Evolutionary conservation across 192 early-diverging fungal genomes (phyloP).

Genomic region (Coemansia sp.): DNA sequence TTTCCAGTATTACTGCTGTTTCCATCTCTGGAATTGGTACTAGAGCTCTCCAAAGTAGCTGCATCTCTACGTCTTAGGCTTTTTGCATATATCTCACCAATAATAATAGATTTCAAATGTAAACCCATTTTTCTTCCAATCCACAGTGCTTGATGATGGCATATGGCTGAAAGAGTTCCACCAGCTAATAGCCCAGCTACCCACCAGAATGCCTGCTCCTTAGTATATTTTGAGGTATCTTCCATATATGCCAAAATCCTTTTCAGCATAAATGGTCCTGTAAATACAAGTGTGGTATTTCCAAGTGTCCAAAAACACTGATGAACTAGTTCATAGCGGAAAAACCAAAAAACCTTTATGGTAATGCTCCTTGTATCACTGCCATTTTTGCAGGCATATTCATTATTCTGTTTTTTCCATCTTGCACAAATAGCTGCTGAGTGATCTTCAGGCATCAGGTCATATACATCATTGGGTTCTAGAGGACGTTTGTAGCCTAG

Average conservation of each 20-base stretch:
- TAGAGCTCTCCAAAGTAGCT: slow-evolving; percentile 15
- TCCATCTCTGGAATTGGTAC: not conserved
- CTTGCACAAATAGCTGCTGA: slow-evolving; percentile 34
- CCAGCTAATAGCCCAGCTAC: slow-evolving; percentile 64
- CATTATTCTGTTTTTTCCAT: slow-evolving; percentile 24
- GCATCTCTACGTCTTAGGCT: slow-evolving; percentile 62
- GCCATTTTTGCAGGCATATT: slow-evolving; percentile 31
- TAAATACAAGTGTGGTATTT: slow-evolving; percentile 55
- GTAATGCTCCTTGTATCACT: slow-evolving; percentile 36
- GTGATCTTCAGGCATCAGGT: slow-evolving; percentile 48
- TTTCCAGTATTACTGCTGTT: slow-evolving; percentile 1
- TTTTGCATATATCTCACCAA: slow-evolving; percentile 74
- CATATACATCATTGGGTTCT: slow-evolving; percentile 66
- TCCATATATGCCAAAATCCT: slow-evolving; percentile 64
- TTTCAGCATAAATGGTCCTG: slow-evolving; percentile 61
- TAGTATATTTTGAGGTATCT: slow-evolving; percentile 53
- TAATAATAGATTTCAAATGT: slow-evolving; percentile 63
- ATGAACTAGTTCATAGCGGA: slow-evolving; percentile 47
- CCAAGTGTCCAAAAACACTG: slow-evolving; percentile 56
- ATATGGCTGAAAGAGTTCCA: slow-evolving; percentile 48
- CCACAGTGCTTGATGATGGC: slow-evolving; percentile 67
- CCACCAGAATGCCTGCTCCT: slow-evolving; percentile 61
- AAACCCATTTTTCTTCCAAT: slow-evolving; percentile 73
- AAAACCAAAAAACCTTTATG: slow-evolving; percentile 46
- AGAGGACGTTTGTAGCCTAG: slow-evolving; percentile 67